Conservation (phyloP, 805 yeast species). For the Yarrowia phangngaensis region DNA sequence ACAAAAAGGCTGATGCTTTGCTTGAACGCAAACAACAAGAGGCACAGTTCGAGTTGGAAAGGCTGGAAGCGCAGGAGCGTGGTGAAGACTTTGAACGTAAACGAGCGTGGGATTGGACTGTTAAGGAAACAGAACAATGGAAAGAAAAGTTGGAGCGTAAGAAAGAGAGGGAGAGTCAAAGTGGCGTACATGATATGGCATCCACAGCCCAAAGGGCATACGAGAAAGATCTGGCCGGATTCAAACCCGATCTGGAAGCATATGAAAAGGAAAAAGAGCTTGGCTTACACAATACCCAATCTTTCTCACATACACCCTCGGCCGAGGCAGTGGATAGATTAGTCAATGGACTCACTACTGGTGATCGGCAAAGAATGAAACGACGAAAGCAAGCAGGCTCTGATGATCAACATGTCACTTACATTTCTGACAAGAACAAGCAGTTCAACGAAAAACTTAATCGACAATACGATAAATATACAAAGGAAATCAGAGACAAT, state of each 20-base stretch:
- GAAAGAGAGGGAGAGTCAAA: constrained; percentile 29
- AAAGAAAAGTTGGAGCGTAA: constrained; percentile 42
- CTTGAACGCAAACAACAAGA: constrained; percentile 39
- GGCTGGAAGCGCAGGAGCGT: constrained; percentile 39
- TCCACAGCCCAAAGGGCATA: constrained; percentile 61
- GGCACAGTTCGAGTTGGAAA: constrained; percentile 44
- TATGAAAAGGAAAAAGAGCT: constrained; percentile 44
- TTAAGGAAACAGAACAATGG: constrained; percentile 66
- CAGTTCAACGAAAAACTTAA: constrained; percentile 67
- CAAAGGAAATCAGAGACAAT: constrained; percentile 39
- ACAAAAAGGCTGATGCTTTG: constrained; percentile 35
- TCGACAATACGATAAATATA: constrained; percentile 51
- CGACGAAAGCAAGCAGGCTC: constrained; percentile 35
- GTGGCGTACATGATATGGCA: constrained; percentile 44
- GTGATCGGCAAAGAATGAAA: constrained; percentile 43
- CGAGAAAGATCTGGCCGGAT: constrained; percentile 47
- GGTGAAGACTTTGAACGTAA: constrained; percentile 46
- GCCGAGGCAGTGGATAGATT: constrained; percentile 37
- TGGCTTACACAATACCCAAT: constrained; percentile 33
- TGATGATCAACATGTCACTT: constrained; percentile 42
- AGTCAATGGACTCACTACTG: constrained; percentile 36
- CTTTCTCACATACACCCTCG: constrained; percentile 42
- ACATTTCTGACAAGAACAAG: constrained; percentile 65
- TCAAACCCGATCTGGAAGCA: constrained; percentile 43
- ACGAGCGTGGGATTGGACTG: constrained; percentile 53